phyloP scores from a whole-genome alignment of 345 rosid genomes.

The Salix arbutifolia region DNA sequence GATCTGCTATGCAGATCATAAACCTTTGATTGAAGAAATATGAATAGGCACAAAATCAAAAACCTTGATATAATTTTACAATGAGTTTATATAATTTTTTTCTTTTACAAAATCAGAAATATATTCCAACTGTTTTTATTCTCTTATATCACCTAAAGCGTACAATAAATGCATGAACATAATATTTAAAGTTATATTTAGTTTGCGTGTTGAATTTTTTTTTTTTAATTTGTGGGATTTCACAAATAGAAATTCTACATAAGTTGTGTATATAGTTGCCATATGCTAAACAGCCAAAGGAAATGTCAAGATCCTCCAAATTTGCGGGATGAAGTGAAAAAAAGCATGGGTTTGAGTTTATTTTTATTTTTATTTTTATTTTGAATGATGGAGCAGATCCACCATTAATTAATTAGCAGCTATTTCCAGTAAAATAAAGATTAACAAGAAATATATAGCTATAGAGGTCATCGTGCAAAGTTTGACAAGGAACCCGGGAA shows the following conservation, averaged over 20 bases:
- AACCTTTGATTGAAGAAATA: no score
- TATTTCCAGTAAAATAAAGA: background rate
- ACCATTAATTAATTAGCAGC: background rate
- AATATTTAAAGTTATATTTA: no score
- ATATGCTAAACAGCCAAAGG: background rate
- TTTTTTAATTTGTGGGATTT: background rate
- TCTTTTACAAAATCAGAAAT: no score
- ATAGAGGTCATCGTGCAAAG: background rate
- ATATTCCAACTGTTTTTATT: no score
- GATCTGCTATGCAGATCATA: no score
- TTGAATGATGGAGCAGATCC: background rate
- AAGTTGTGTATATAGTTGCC: no score
- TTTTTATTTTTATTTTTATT: background rate
- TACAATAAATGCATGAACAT: background rate
- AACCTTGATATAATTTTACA: no score
- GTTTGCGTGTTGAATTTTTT: background rate
- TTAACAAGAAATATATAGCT: background rate
- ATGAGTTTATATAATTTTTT: no score
- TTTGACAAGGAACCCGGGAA: constrained; percentile 20
- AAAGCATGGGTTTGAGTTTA: background rate
- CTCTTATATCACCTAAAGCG: no score
- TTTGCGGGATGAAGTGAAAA: background rate
- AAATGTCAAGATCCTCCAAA: background rate
- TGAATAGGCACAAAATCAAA: no score
- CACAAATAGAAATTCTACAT: no score